Conservation (phyloP, 306 rosid species). For the Hippophae gyantsensis region DNA sequence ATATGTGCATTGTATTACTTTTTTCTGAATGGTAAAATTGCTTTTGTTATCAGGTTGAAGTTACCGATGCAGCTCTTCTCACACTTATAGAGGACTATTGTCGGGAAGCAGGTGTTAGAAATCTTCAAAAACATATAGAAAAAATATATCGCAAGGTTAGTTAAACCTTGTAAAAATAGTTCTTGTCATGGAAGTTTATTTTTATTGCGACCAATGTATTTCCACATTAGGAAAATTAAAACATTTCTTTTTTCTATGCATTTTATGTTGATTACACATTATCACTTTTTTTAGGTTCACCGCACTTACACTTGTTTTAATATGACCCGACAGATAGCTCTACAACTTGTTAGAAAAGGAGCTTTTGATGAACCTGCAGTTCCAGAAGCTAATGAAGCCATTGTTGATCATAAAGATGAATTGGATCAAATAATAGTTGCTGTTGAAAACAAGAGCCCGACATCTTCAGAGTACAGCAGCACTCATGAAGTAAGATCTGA, state of each 20-base stretch:
- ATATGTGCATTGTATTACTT: not conserved
- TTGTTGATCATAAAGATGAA: slow-evolving; percentile 26
- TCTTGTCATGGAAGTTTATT: too few relatives aligned
- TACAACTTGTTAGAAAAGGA: slow-evolving; percentile 72
- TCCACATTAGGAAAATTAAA: too few relatives aligned
- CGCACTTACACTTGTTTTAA: slow-evolving; percentile 13
- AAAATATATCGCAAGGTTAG: slow-evolving; percentile 90
- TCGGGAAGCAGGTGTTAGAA: slow-evolving; percentile 87
- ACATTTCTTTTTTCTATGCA: too few relatives aligned
- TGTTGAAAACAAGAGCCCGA: slow-evolving; percentile 12
- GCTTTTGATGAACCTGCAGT: slow-evolving; percentile 28
- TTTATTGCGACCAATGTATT: too few relatives aligned
- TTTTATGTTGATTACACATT: too few relatives aligned
- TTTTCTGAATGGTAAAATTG: not conserved
- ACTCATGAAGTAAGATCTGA: slow-evolving; percentile 27
- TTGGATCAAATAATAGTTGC: slow-evolving; percentile 18
- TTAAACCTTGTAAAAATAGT: not conserved
- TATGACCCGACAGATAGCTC: slow-evolving; percentile 72
- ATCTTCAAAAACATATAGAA: slow-evolving; percentile 93
- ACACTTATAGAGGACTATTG: slow-evolving; percentile 78
- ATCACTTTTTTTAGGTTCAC: too few relatives aligned
- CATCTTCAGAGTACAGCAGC: slow-evolving; percentile 19
- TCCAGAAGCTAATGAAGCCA: slow-evolving; percentile 20
- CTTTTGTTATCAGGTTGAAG: slow-evolving; percentile 54
- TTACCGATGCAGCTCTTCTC: slow-evolving; percentile 81